These are phyloP conservation scores for Corymbia calophylla DNA, from an alignment of 441 rosid species.

Conservation along the genomic window DNA sequence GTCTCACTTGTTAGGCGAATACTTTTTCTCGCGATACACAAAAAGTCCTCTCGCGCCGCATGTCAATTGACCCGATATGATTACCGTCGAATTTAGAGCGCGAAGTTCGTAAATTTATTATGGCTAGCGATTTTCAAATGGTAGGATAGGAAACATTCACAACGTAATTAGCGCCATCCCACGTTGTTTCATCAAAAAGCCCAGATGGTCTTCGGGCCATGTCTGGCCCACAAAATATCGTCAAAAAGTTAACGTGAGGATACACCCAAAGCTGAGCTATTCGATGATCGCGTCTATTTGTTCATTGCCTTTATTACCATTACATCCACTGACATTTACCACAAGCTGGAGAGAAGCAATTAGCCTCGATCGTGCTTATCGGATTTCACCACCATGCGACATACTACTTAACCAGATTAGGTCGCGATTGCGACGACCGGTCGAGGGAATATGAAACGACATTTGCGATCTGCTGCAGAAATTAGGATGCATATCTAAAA, in stretches of 20 bases:
- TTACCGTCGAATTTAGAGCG: neutral
- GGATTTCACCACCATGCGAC: neutral
- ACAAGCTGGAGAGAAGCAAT: neutral
- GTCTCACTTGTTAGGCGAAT: neutral
- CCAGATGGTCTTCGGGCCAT: neutral
- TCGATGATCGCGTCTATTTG: neutral
- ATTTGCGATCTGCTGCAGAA: neutral
- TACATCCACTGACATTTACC: neutral
- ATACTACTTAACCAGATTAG: neutral
- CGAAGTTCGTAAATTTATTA: neutral
- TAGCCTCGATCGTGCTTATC: neutral
- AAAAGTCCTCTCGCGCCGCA: neutral
- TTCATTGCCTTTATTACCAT: neutral
- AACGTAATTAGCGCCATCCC: neutral
- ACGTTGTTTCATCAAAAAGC: neutral
- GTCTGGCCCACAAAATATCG: neutral
- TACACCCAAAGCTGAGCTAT: neutral
- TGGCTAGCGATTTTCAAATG: neutral
- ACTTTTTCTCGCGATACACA: neutral
- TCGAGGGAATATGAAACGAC: neutral
- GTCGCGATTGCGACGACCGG: neutral
- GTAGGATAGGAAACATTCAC: neutral
- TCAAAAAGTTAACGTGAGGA: neutral
- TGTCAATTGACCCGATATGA: neutral
- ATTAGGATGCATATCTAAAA: neutral